Conservation (phyloP, 345 rosid genomes). For the Crucihimalaya himalaica region DNA sequence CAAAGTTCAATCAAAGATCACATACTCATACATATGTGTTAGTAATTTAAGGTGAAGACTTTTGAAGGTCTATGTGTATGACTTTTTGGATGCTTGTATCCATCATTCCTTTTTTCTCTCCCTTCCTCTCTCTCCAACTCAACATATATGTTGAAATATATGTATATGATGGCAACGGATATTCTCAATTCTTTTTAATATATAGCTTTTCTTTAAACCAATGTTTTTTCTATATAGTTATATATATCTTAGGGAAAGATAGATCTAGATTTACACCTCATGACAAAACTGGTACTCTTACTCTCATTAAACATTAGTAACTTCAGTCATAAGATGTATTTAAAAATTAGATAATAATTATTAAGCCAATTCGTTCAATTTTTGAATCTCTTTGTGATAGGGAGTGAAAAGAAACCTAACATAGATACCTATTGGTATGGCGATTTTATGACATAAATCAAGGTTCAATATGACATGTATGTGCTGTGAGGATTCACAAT, state of each 20-base stretch:
- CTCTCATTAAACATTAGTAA: constrained; percentile 19
- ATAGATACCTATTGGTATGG: background rate
- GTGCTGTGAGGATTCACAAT: background rate
- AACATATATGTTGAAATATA: constrained; percentile 23
- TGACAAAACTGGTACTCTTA: constrained; percentile 32
- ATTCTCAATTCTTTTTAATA: constrained; percentile 37
- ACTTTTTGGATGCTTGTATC: constrained; percentile 47
- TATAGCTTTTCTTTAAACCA: constrained; percentile 20
- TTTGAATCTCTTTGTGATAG: constrained; percentile 24
- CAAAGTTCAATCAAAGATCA: constrained; percentile 35
- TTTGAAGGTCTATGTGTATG: constrained; percentile 39
- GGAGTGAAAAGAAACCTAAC: constrained; percentile 21
- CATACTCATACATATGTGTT: constrained; percentile 39
- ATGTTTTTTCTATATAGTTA: constrained; percentile 21
- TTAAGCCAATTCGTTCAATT: constrained; percentile 2
- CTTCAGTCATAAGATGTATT: constrained; percentile 20
- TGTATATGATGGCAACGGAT: constrained; percentile 35
- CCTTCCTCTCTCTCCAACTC: constrained; percentile 27
- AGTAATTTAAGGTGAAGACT: constrained; percentile 46
- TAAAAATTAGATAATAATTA: constrained; percentile 2
- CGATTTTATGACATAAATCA: background rate
- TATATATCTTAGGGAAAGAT: constrained; percentile 23
- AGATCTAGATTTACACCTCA: constrained; percentile 39
- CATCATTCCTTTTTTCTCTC: constrained; percentile 36
- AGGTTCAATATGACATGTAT: background rate